Conservation (phyloP, 2,329 filamentous ascomycete species). For the Helotiales sp. region DNA sequence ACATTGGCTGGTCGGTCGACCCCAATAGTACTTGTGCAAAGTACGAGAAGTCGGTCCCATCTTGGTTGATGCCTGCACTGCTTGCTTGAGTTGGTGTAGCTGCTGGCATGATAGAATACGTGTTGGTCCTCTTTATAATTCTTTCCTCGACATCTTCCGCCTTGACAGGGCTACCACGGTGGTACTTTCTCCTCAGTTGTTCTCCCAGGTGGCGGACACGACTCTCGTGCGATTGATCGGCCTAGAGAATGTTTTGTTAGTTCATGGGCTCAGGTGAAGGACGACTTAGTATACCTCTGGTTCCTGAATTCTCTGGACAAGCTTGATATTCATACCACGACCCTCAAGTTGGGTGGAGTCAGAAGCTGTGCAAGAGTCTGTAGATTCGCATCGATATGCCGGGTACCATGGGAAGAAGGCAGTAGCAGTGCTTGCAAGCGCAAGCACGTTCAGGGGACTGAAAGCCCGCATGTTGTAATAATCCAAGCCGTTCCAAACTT, state of each 20-base stretch:
- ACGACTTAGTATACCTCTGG: constrained; percentile 8
- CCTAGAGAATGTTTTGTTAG: background rate
- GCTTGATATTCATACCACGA: constrained; percentile 5
- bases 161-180: constrained; percentile 11
- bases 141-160: constrained; percentile 6
- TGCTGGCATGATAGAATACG: constrained; percentile 26
- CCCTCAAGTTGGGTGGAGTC: background rate
- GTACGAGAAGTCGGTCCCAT: constrained; percentile 66
- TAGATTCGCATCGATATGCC: constrained; percentile 24
- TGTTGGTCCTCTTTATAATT: constrained; percentile 26
- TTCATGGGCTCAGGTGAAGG: background rate
- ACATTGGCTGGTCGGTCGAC: constrained; percentile 52
- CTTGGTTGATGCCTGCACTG: constrained; percentile 59
- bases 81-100: constrained; percentile 45
- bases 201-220: constrained; percentile 23
- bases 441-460: constrained; percentile 11
- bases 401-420: constrained; percentile 32
- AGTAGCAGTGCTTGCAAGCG: constrained; percentile 18
- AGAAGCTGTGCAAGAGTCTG: constrained; percentile 11
- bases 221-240: constrained; percentile 13
- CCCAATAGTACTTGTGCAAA: constrained; percentile 60
- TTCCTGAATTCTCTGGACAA: constrained; percentile 17
- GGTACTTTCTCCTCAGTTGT: constrained; percentile 30
- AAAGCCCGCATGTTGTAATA: constrained; percentile 22
- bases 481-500: background rate